Conservation (phyloP, 139 green algal species). For the Nannochloris sp. region DNA sequence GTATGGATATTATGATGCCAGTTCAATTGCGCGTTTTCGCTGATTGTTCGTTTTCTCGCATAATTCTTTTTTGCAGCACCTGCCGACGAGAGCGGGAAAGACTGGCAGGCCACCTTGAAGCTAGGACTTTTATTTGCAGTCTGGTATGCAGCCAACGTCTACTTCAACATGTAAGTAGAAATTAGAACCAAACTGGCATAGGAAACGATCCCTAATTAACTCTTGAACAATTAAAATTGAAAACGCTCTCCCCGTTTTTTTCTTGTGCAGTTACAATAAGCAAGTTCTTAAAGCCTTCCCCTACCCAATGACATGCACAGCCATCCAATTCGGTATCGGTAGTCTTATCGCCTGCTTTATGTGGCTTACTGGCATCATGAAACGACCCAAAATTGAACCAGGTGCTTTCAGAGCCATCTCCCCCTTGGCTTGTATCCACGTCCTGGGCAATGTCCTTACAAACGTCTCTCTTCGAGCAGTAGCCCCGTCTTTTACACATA, state of each 20-base stretch:
- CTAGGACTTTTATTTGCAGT: constrained; percentile 64
- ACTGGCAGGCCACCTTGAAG: background rate
- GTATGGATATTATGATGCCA: too few relatives aligned
- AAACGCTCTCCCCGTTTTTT: background rate
- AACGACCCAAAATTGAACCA: constrained; percentile 10
- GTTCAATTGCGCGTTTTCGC: too few relatives aligned
- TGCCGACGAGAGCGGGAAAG: background rate
- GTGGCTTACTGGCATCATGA: constrained; percentile 64
- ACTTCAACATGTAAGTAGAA: constrained; percentile 96
- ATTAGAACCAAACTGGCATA: background rate
- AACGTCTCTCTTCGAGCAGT: constrained; percentile 93
- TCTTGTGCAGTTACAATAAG: constrained; percentile 76
- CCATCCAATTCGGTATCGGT: constrained; percentile 82
- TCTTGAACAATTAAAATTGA: background rate
- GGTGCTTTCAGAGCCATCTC: constrained; percentile 55
- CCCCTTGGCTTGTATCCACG: constrained; percentile 90
- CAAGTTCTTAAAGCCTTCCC: constrained; percentile 81
- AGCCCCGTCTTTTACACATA: constrained; percentile 98
- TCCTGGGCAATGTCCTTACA: constrained; percentile 94
- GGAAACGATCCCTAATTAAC: background rate
- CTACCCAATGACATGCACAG: constrained; percentile 81
- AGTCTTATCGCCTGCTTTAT: constrained; percentile 48
- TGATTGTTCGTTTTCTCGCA: too few relatives aligned
- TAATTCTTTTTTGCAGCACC: background rate
- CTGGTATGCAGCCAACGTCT: constrained; percentile 97